Evolutionary conservation across 1,139 yeast species (phyloP).

Genomic region (Zygoascus sp.): DNA sequence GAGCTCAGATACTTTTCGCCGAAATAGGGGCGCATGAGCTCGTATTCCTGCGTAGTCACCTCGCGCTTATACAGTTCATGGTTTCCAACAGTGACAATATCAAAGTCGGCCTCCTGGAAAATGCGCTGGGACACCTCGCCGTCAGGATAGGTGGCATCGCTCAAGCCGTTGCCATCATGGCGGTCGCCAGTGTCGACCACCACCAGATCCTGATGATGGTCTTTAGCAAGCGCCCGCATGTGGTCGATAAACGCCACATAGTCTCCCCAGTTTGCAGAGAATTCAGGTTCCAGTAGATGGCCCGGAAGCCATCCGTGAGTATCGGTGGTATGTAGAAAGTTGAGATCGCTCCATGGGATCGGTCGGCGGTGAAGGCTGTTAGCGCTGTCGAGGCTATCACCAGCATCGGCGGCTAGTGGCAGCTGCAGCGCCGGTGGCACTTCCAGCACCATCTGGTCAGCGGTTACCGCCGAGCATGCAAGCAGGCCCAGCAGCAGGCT

Average conservation of each 20-base stretch:
- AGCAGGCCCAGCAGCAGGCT: background rate
- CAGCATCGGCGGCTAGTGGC: background rate
- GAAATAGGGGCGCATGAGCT: slow-evolving; percentile 52
- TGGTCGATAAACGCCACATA: slow-evolving; percentile 63
- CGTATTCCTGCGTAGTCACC: slow-evolving; percentile 62
- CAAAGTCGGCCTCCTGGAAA: slow-evolving; percentile 66
- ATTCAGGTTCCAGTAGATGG: slow-evolving; percentile 68
- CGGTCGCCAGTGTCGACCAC: slow-evolving; percentile 88
- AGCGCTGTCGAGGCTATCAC: background rate
- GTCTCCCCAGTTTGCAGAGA: slow-evolving; percentile 92
- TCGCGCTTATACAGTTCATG: slow-evolving; percentile 82
- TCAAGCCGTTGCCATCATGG: slow-evolving; percentile 89
- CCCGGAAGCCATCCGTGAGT: slow-evolving; percentile 93
- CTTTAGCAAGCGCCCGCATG: slow-evolving; percentile 44
- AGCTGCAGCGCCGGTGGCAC: too few relatives aligned
- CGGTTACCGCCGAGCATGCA: too few relatives aligned
- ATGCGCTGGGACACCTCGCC: slow-evolving; percentile 61
- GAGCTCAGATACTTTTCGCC: slow-evolving; percentile 69
- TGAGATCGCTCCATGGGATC: slow-evolving; percentile 62
- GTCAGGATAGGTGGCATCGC: slow-evolving; percentile 71
- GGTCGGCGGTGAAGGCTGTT: slow-evolving; percentile 34
- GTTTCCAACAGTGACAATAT: slow-evolving; percentile 81
- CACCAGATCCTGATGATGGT: slow-evolving; percentile 55
- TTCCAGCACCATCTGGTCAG: background rate
- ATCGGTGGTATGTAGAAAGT: slow-evolving; percentile 89